Conservation (phyloP, 1,139 yeast species). For the Candida anutae region DNA sequence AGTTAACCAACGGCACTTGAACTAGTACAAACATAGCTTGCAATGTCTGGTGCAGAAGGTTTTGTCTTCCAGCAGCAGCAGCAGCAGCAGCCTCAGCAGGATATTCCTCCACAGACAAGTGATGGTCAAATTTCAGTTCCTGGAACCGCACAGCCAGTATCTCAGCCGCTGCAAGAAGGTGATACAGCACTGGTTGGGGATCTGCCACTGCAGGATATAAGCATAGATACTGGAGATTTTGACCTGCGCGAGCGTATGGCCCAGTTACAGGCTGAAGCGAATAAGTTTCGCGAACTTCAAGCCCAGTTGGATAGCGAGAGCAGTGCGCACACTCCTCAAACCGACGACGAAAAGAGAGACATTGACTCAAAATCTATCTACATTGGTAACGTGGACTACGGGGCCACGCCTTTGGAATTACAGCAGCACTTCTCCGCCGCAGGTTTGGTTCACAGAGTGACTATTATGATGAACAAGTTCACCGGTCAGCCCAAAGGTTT, state of each 20-base stretch:
- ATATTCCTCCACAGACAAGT: too few species aligned
- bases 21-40: too few species aligned
- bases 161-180: too few species aligned
- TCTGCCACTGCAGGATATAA: too few species aligned
- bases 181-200: too few species aligned
- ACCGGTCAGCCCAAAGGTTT: slow-evolving; percentile 82
- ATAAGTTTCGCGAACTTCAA: slow-evolving; percentile 6
- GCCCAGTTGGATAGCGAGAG: slow-evolving; percentile 1
- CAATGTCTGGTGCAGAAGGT: too few species aligned
- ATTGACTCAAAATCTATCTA: slow-evolving; percentile 73
- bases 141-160: background rate
- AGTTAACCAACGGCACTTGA: too few species aligned
- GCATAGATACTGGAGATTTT: too few species aligned
- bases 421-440: slow-evolving; percentile 69
- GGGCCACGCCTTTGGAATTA: slow-evolving; percentile 70
- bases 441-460: slow-evolving; percentile 78
- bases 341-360: slow-evolving; percentile 32
- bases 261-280: slow-evolving; percentile 10
- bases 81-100: too few species aligned
- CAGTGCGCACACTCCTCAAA: slow-evolving; percentile 9
- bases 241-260: slow-evolving; percentile 1
- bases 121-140: too few species aligned
- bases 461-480: slow-evolving; percentile 62
- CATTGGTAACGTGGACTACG: slow-evolving; percentile 83
- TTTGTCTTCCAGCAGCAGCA: too few species aligned